Evolutionary conservation across 2,329 filamentous ascomycete species (phyloP).

Genomic region (Epichloe elymi): DNA sequence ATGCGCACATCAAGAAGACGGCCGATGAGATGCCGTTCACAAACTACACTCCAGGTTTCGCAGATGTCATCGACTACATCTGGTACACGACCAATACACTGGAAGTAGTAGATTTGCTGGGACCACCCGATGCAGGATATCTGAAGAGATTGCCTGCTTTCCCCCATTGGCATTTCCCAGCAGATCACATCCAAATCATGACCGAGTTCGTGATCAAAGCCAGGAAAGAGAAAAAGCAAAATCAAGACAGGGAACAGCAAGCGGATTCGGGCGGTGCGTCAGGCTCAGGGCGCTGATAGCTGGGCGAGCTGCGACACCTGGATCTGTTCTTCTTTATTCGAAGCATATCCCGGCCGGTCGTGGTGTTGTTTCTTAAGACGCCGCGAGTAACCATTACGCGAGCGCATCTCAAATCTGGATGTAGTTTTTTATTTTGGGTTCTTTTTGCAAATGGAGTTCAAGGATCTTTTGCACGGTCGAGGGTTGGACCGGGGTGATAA

Average conservation of each 20-base stretch:
- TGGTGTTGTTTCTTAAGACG: constrained; percentile 4
- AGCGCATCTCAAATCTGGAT: constrained; percentile 21
- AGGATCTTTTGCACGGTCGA: constrained; percentile 16
- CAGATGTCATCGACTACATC: constrained; percentile 88
- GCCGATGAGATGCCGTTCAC: constrained; percentile 82
- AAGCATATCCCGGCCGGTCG: neutral
- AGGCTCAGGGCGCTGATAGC: constrained; percentile 16
- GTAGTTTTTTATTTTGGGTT: constrained; percentile 23
- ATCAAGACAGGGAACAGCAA: constrained; percentile 43
- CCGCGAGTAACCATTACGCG: neutral
- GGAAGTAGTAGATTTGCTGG: constrained; percentile 71
- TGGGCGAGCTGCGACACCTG: neutral
- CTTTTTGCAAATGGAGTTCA: constrained; percentile 26
- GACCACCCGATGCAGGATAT: constrained; percentile 75
- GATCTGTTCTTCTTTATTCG: neutral
- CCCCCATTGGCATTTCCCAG: constrained; percentile 88
- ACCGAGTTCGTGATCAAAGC: constrained; percentile 82
- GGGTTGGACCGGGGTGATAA: constrained; percentile 4
- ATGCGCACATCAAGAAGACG: constrained; percentile 68
- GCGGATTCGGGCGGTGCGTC: constrained; percentile 40
- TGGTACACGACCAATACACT: constrained; percentile 92
- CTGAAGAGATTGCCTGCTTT: constrained; percentile 80
- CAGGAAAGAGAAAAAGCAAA: constrained; percentile 65
- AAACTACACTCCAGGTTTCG: constrained; percentile 92
- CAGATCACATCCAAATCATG: constrained; percentile 82